Evolutionary conservation across 441 rosid species (phyloP), one percentile per base, ranked within the genome.

Genomic region (Euphorbia schlechtendalii): DNA sequence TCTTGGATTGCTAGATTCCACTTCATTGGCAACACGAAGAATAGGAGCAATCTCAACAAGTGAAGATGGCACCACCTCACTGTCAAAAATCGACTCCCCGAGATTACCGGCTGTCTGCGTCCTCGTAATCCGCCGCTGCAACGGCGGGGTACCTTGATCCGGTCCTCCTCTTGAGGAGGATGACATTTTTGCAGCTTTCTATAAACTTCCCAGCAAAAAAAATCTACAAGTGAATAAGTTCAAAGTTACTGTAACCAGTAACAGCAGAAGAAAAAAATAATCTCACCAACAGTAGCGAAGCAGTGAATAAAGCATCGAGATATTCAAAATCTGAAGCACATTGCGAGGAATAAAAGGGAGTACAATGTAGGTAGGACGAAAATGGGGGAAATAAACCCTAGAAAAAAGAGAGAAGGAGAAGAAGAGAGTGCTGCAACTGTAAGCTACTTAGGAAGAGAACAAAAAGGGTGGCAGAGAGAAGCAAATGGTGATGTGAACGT

Each of bases 11-110:
- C 83, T 87, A 48, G 81, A 67, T 84, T 95, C 99, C 38, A 91
- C 96, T 73, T 95, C 99, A 85, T 95, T 95, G 64, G 99, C 99
- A 74, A 95, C 99, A 73, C 99, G 99, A 66, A 95, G 98, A 84
- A 95, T 95, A 10, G 97, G 99, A 0, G 99, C 99, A 67, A 95
- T 91, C 80, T 89, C 94, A 61, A 83, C 78, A 52, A 95, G 90
- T 4, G 98, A 86, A 20, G 99, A 95, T 1, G 99, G 99, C 67
- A 95, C 98, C 21, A 92, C 88, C 80, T 95, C 99, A 77, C 99
- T 95, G 63, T 95, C 95, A 70, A 95, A 89, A 61, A 87, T 78
- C 9, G 82, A 45, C 75, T 92, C 99, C 40, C 99, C 98, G 0
- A 89, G 89, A 73, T 82, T 85, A 60, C 99, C 99, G 0, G 84